These are phyloP conservation scores for Leccinum disarticulatum DNA, from an alignment of 768 basidiomycete genomes.

Conservation along the genomic window DNA sequence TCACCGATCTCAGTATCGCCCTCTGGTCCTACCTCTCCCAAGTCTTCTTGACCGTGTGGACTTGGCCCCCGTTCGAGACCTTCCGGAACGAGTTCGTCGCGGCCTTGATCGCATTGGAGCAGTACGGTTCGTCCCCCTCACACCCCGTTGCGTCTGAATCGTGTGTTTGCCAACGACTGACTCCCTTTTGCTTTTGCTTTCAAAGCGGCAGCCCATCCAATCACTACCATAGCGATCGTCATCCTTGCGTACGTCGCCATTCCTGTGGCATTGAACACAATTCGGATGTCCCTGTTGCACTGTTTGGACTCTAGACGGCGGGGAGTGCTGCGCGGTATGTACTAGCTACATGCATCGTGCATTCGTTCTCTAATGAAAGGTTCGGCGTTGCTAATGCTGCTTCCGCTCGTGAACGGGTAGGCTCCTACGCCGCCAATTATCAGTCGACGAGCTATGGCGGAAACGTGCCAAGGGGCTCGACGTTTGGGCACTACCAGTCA, in stretches of 20 bases:
- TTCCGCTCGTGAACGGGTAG: constrained; percentile 1
- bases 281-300: background rate
- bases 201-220: constrained; percentile 13
- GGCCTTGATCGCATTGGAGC: constrained; percentile 8
- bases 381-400: background rate
- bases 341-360: background rate
- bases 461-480: constrained; percentile 11
- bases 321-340: constrained; percentile 13
- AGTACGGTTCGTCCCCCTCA: constrained; percentile 14
- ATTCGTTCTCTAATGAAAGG: background rate
- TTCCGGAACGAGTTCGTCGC: constrained; percentile 18
- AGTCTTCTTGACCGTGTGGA: constrained; percentile 16
- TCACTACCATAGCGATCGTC: constrained; percentile 8
- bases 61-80: constrained; percentile 23
- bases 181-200: background rate
- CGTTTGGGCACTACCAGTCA: constrained; percentile 14
- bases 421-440: constrained; percentile 17
- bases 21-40: constrained; percentile 12
- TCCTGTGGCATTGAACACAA: background rate
- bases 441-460: constrained; percentile 22
- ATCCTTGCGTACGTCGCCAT: constrained; percentile 16
- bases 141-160: background rate
- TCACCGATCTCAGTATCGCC: constrained; percentile 1
- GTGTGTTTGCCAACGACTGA: background rate
- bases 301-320: constrained; percentile 1